Evolutionary conservation across 805 yeast genomes (phyloP).

Genomic region (Yarrowia bubula): DNA sequence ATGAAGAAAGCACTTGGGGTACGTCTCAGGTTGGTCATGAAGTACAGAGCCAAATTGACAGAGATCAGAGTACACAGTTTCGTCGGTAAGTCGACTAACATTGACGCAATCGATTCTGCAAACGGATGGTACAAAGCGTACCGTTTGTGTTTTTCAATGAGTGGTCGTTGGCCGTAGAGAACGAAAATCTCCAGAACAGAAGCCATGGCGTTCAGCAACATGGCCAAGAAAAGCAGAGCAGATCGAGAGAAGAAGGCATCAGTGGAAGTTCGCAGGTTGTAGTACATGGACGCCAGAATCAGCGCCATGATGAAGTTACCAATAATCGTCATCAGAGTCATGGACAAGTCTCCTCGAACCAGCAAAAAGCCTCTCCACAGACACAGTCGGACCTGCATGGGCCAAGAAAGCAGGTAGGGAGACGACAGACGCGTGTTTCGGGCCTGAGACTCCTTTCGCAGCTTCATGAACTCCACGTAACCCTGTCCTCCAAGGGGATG

Average conservation of each 20-base stretch:
- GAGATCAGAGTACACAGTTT: conserved; percentile 46
- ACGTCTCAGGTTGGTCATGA: conserved; percentile 54
- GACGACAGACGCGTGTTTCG: conserved; percentile 40
- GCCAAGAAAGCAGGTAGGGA: conserved; percentile 44
- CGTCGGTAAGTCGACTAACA: conserved; percentile 57
- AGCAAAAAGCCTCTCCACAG: conserved; percentile 53
- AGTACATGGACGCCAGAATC: conserved; percentile 57
- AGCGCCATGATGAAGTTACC: conserved; percentile 54
- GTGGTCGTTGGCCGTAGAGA: conserved; percentile 49
- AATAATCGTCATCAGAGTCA: conserved; percentile 43
- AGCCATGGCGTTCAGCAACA: conserved; percentile 48
- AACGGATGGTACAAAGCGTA: conserved; percentile 60
- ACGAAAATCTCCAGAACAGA: conserved; percentile 47
- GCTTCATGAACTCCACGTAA: conserved; percentile 36
- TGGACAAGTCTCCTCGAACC: conserved; percentile 51
- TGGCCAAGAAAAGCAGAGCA: conserved; percentile 60
- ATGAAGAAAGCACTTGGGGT: conserved; percentile 54
- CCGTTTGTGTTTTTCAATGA: conserved; percentile 58
- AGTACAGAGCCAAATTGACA: conserved; percentile 53
- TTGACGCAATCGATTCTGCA: conserved; percentile 63
- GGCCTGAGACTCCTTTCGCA: conserved; percentile 37
- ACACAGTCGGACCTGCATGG: conserved; percentile 51
- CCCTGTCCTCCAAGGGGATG: conserved; percentile 34
- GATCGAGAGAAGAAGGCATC: conserved; percentile 55
- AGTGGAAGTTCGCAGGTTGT: conserved; percentile 49